Evolutionary conservation across 768 basidiomycete species (phyloP).

Genomic region (Cubamyces lactineus): DNA sequence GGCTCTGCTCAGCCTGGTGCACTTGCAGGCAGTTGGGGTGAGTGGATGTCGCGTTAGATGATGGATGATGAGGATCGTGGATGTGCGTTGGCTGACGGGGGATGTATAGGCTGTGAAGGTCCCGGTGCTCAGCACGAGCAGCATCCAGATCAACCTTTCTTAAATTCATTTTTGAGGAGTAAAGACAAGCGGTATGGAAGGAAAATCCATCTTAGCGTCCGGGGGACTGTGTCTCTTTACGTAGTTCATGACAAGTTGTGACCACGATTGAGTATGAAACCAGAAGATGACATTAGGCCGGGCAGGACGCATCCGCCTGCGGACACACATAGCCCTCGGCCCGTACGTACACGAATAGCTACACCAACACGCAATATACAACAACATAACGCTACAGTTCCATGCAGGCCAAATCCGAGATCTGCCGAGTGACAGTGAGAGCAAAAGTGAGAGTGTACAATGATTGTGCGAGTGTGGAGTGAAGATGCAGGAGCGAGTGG

Average conservation of each 20-base stretch:
- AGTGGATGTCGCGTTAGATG: neutral
- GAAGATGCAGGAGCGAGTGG: too few relatives aligned
- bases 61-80: too few relatives aligned
- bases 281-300: too few relatives aligned
- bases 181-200: too few relatives aligned
- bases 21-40: conserved; percentile 21
- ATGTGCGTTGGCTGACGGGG: neutral
- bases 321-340: too few relatives aligned
- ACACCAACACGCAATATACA: neutral
- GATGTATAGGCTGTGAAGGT: conserved; percentile 3
- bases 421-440: neutral
- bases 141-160: conserved; percentile 3
- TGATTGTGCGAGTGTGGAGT: neutral
- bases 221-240: too few relatives aligned
- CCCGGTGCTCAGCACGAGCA: neutral
- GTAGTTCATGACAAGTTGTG: too few relatives aligned
- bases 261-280: too few relatives aligned
- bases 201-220: too few relatives aligned
- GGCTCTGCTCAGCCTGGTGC: conserved; percentile 8
- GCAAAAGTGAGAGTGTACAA: neutral
- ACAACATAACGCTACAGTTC: conserved; percentile 12
- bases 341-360: neutral
- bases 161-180: too few relatives aligned
- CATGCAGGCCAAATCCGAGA: neutral
- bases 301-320: too few relatives aligned